Conservation (phyloP, 805 yeast genomes). For the Starmerella gropengiesseri region DNA sequence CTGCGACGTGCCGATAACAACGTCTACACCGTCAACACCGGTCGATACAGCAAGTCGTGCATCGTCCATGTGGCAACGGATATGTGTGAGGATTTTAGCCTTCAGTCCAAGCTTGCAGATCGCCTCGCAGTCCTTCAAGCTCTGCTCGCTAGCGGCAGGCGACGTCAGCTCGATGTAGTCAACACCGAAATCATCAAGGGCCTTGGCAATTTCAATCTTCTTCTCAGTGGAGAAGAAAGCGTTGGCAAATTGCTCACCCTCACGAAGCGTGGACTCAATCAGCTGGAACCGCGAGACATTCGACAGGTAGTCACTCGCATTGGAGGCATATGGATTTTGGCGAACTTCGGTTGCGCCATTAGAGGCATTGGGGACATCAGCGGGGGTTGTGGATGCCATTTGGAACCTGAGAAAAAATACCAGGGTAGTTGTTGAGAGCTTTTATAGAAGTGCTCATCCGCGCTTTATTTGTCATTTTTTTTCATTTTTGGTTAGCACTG, state of each 20-base stretch:
- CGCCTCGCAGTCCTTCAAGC: constrained; percentile 89
- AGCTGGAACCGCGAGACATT: constrained; percentile 82
- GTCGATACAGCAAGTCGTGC: constrained; percentile 95
- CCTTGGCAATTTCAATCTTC: constrained; percentile 94
- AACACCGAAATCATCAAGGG: constrained; percentile 93
- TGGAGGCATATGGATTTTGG: constrained; percentile 84
- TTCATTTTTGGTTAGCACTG: not conserved
- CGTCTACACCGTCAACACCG: constrained; percentile 98
- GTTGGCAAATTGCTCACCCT: constrained; percentile 98
- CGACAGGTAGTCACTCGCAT: constrained; percentile 83
- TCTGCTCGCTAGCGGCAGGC: constrained; percentile 95
- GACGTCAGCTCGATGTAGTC: constrained; percentile 96
- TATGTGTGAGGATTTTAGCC: constrained; percentile 92
- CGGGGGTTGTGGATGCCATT: constrained; percentile 4
- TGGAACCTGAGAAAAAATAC: not conserved
- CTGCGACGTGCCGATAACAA: constrained; percentile 93
- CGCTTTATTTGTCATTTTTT: constrained; percentile 8
- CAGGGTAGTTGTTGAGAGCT: not conserved
- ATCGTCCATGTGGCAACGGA: constrained; percentile 98
- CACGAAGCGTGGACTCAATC: constrained; percentile 92
- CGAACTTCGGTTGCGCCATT: constrained; percentile 22
- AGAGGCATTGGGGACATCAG: constrained; percentile 13
- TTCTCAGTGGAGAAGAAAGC: constrained; percentile 91
- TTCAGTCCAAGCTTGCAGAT: constrained; percentile 93
- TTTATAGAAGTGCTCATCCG: constrained; percentile 1